Conservation (phyloP, 352 stramenopile species). For the Globisporangium cederbergense region DNA sequence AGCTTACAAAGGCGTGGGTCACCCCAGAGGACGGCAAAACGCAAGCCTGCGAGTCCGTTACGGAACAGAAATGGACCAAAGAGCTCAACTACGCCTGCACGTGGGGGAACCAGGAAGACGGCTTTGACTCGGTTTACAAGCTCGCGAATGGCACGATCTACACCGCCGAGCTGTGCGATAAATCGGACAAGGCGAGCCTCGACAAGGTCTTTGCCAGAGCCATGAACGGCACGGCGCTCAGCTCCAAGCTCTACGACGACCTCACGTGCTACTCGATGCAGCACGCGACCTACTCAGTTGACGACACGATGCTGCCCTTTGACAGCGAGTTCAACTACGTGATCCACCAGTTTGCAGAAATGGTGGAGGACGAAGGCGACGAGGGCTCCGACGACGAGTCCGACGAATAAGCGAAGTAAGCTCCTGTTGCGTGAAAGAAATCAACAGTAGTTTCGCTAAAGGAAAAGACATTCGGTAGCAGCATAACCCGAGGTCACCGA, state of each 20-base stretch:
- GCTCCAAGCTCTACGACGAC: not conserved
- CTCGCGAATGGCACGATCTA: not conserved
- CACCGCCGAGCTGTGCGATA: not conserved
- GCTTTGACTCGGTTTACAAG: not conserved
- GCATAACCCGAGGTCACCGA: too few relatives aligned
- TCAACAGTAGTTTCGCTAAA: too few relatives aligned
- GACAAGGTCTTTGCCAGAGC: not conserved
- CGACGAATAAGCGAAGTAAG: too few relatives aligned
- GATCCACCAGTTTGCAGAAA: not conserved
- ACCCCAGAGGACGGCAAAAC: not conserved
- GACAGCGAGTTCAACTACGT: not conserved
- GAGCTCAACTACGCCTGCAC: not conserved
- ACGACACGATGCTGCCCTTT: not conserved
- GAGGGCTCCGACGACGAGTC: not conserved
- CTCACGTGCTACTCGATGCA: slow-evolving; percentile 1
- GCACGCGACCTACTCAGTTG: not conserved
- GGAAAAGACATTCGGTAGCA: too few relatives aligned
- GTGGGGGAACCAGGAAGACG: not conserved
- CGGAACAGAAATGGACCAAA: not conserved
- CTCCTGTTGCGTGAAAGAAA: too few relatives aligned
- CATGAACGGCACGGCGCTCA: not conserved
- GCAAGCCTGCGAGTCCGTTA: not conserved
- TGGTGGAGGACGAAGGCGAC: not conserved
- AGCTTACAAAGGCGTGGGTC: not conserved
- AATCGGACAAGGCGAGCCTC: not conserved